These are phyloP conservation scores for Hysterium pulicare DNA, from an alignment of 2,329 filamentous ascomycete species.

Conservation along the genomic window DNA sequence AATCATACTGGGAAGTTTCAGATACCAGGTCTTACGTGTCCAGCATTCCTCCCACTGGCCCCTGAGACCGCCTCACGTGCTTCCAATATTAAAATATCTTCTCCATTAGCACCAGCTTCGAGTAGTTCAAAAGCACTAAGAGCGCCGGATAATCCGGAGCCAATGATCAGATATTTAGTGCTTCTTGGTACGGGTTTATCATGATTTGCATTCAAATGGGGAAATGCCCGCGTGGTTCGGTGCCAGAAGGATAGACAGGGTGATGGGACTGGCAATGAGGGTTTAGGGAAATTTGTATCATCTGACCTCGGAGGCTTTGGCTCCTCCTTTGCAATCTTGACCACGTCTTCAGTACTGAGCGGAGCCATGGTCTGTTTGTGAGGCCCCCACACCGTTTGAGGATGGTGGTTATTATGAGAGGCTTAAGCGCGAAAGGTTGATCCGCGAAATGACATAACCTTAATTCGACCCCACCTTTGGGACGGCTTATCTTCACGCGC, in stretches of 20 bases:
- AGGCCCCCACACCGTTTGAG: too few relatives aligned
- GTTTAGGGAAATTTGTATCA: not conserved
- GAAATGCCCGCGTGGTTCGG: constrained; percentile 43
- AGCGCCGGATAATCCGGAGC: constrained; percentile 43
- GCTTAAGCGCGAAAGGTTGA: too few relatives aligned
- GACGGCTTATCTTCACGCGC: too few relatives aligned
- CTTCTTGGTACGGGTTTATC: constrained; percentile 24
- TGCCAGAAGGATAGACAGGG: constrained; percentile 45
- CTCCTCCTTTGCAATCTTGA: too few relatives aligned
- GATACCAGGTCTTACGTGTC: constrained; percentile 22
- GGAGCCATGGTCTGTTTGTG: too few relatives aligned
- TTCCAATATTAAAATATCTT: constrained; percentile 42
- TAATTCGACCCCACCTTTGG: too few relatives aligned
- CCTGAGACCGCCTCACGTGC: constrained; percentile 45
- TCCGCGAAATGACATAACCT: too few relatives aligned
- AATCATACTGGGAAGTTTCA: too few relatives aligned
- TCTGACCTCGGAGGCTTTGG: not conserved
- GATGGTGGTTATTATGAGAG: too few relatives aligned
- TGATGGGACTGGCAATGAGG: not conserved
- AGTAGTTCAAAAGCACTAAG: constrained; percentile 42
- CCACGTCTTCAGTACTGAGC: not conserved
- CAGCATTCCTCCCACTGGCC: constrained; percentile 46
- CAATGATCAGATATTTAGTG: constrained; percentile 40
- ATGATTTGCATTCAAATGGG: constrained; percentile 40
- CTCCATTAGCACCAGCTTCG: constrained; percentile 29